Conservation (phyloP, 2,329 filamentous ascomycete genomes). For the Monosporascus ibericus region DNA sequence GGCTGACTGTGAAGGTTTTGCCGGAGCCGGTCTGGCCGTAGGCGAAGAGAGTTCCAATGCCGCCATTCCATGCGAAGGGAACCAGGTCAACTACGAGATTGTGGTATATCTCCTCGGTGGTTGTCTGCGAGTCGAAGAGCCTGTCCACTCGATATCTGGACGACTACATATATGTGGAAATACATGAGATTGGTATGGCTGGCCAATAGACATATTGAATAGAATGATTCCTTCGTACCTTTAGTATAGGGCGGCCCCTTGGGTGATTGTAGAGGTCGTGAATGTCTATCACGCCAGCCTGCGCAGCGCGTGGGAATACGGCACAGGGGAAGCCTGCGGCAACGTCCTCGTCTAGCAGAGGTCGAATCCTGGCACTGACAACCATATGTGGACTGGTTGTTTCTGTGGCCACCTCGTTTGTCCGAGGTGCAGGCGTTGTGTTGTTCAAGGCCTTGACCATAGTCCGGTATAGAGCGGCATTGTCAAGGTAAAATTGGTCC, state of each 20-base stretch:
- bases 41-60: constrained; percentile 42
- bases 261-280: constrained; percentile 31
- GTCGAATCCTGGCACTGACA: constrained; percentile 31
- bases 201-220: not conserved
- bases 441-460: too few relatives aligned
- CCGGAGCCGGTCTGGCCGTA: constrained; percentile 45
- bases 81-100: constrained; percentile 35
- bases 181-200: not conserved
- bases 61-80: constrained; percentile 39
- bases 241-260: constrained; percentile 25
- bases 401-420: not conserved
- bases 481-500: too few relatives aligned
- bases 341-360: constrained; percentile 29
- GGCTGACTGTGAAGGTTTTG: constrained; percentile 39
- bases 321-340: constrained; percentile 22
- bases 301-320: constrained; percentile 17
- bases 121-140: constrained; percentile 27
- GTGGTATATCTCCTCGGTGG: constrained; percentile 35
- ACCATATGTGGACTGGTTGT: constrained; percentile 22
- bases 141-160: constrained; percentile 29
- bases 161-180: constrained; percentile 18
- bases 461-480: too few relatives aligned
- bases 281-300: constrained; percentile 25
- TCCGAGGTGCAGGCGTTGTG: not conserved
- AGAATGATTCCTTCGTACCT: constrained; percentile 10